These are phyloP conservation scores for Calonectria fujianensis DNA, from an alignment of 2,329 filamentous ascomycete genomes.

Conservation along the genomic window DNA sequence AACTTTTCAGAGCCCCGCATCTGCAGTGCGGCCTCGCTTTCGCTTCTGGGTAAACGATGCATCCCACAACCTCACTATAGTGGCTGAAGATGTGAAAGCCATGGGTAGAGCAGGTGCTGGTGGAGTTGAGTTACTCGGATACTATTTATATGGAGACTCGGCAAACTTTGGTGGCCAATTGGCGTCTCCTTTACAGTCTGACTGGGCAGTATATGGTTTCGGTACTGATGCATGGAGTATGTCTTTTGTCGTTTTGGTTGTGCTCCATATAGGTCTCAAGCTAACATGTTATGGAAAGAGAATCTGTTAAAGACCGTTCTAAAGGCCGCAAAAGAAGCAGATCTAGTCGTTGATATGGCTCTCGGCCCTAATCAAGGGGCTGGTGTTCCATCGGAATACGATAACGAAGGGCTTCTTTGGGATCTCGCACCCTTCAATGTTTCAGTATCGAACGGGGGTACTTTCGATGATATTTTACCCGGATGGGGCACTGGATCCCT, in stretches of 20 bases:
- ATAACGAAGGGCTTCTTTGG: not conserved
- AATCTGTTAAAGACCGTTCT: not conserved
- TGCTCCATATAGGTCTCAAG: too few relatives aligned
- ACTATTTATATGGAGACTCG: conserved; percentile 1
- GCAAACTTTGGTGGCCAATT: conserved; percentile 4
- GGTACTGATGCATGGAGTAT: conserved; percentile 6
- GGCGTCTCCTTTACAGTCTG: conserved; percentile 1
- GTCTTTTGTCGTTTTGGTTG: not conserved
- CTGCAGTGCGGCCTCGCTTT: not conserved
- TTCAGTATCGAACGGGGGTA: not conserved
- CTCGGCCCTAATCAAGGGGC: conserved; percentile 5
- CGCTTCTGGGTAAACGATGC: conserved; percentile 10
- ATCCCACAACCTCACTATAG: not conserved
- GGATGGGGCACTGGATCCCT: conserved; percentile 4
- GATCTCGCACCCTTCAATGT: conserved; percentile 7
- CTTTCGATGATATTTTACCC: not conserved
- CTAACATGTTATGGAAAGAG: not conserved
- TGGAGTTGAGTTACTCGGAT: conserved; percentile 2
- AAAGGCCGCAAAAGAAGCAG: not conserved
- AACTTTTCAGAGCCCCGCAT: not conserved
- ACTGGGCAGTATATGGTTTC: conserved; percentile 2
- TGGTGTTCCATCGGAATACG: not conserved
- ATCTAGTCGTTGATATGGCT: conserved; percentile 3
- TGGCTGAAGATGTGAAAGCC: conserved; percentile 8
- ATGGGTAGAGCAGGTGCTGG: conserved; percentile 6